These are phyloP conservation scores for Acrocalymma vagum DNA, from an alignment of 2,329 filamentous ascomycete genomes.

Conservation along the genomic window DNA sequence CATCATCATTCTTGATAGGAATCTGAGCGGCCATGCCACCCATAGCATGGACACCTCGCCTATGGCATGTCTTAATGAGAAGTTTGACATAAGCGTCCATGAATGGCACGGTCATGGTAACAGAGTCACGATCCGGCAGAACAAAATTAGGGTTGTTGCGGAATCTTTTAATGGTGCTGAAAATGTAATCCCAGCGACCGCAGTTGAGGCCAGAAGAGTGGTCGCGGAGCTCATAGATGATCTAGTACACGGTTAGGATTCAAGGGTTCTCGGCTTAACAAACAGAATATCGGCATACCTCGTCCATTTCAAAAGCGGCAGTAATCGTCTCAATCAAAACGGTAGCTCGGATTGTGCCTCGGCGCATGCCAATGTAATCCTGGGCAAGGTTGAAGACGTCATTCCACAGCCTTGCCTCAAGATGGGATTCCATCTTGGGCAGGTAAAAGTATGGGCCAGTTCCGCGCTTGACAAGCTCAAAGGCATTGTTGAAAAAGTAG, in stretches of 20 bases:
- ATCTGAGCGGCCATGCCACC: constrained; percentile 99
- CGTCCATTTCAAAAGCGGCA: constrained; percentile 99
- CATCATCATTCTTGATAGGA: constrained; percentile 93
- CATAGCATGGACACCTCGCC: constrained; percentile 97
- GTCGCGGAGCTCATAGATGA: constrained; percentile 98
- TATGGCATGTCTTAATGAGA: constrained; percentile 97
- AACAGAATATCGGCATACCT: constrained; percentile 55
- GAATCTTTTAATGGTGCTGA: constrained; percentile 99
- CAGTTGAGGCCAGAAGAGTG: constrained; percentile 98
- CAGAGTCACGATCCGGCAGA: constrained; percentile 86
- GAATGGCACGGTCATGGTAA: constrained; percentile 98
- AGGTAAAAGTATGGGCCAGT: constrained; percentile 97
- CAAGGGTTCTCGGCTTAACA: not conserved
- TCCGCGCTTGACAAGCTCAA: constrained; percentile 84
- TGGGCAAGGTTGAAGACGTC: constrained; percentile 96
- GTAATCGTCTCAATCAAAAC: constrained; percentile 98
- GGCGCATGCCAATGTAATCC: constrained; percentile 87
- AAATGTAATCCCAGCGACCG: constrained; percentile 99
- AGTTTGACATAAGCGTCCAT: constrained; percentile 98
- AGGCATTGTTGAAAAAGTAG: constrained; percentile 98
- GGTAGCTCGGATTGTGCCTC: constrained; percentile 92
- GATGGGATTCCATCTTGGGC: constrained; percentile 97
- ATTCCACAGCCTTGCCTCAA: constrained; percentile 97
- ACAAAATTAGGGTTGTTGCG: constrained; percentile 92
- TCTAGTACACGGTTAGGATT: constrained; percentile 56